Base-by-base conservation (phyloP, 371 early-diverging fungal genomes). In the Mucor saturninus region DNA sequence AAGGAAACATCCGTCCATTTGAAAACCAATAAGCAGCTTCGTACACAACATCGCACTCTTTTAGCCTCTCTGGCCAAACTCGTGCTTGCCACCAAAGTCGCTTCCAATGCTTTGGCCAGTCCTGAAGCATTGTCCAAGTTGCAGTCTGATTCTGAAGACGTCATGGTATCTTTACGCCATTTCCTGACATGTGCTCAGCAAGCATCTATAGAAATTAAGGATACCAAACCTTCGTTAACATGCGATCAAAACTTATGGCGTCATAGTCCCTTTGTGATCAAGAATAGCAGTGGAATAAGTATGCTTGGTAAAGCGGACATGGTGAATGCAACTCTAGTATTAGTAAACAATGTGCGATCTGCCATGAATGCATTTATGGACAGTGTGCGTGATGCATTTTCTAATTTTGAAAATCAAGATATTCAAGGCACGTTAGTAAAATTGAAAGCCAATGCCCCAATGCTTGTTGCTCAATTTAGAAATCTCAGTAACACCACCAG, bases 31-130 rank as follows among this genome's bases (percentile, higher is more conserved):
- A 83, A 84, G 29, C 67, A 82, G 29, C 79, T 96, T 46, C 86
- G 88, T 63, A 74, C 77, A 42, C 83, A 89, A 51, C 93, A 96
- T 76, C 86, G 89, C 2, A 85, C 86, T 35, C 78, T 97, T n/a
- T 84, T 93, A 68, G 88, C 89, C 11, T 74, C 91, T 0, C 74
- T 95, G 9, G 91, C 92, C 37, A 93, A 93, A 53, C 72, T 96
- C 56, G 86, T 93, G 4, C 79, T 96, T 30, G 85, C 94, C 9
- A 87, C 96, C 21, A 93, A 95, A 61, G 85, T 91, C 8, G 95
- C 94, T 0, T 83, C 94, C 0, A 88, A 89, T 28, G 83, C 93
- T 13, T 79, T 74, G 75, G 89, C 95, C 7, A 60, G 65, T 4
- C 55, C 67, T 0, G 77, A 75, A 38, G 59, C 71, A 1, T 50